Evolutionary conservation across 176 grass and related monocot species (phyloP).

Genomic region (maize (Zea mays)): Zm-B73-REFERENCE-NAM-5.0 NC_050097.1:170666501-170667000

Average conservation of each 20-base stretch:
- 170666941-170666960: conserved; percentile 33
- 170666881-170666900: conserved; percentile 34
- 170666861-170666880: not conserved
- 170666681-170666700: conserved; percentile 90
- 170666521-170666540: not conserved
- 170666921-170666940: not conserved
- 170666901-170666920: conserved; percentile 27
- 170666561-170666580: not conserved
- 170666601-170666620: conserved; percentile 83
- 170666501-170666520: not conserved
- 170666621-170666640: conserved; percentile 86
- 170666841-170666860: not conserved
- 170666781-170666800: conserved; percentile 44
- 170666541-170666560: not conserved
- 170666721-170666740: conserved; percentile 66
- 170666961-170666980: conserved; percentile 61
- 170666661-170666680: conserved; percentile 74
- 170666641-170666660: conserved; percentile 47
- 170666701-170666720: conserved; percentile 82
- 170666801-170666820: conserved; percentile 37
- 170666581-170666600: conserved; percentile 80
- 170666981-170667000: conserved; percentile 53
- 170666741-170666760: conserved; percentile 27
- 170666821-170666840: not conserved
- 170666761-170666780: conserved; percentile 33